phyloP scores from a whole-genome alignment of 2,329 filamentous ascomycete genomes.

The Alternaria viburni region DNA sequence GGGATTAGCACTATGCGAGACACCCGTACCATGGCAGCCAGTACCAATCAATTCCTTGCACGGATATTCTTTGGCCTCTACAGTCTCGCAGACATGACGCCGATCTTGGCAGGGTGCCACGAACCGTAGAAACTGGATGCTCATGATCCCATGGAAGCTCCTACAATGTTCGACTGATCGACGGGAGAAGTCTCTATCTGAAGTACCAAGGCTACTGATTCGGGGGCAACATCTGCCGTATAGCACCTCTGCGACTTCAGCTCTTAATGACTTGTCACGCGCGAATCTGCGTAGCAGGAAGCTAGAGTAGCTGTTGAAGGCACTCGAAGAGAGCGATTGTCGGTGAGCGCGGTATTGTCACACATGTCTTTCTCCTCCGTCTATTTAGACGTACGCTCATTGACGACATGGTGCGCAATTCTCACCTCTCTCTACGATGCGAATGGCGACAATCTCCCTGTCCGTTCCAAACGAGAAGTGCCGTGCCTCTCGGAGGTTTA shows the following conservation, averaged over 20 bases:
- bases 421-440: not conserved
- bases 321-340: not conserved
- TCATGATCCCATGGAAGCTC: not conserved
- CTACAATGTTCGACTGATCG: not conserved
- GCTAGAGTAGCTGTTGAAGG: not conserved
- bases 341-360: not conserved
- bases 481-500: constrained; percentile 7
- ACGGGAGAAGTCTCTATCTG: not conserved
- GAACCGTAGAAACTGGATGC: not conserved
- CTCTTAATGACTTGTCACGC: not conserved
- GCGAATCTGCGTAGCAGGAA: not conserved
- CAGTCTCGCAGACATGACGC: not conserved
- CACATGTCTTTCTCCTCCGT: not conserved
- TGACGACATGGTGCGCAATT: not conserved
- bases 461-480: not conserved
- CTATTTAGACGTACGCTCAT: not conserved
- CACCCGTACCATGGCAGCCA: not conserved
- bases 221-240: not conserved
- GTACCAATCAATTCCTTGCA: not conserved
- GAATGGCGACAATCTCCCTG: not conserved
- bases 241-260: constrained; percentile 3
- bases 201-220: not conserved
- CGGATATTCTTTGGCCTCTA: not conserved
- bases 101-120: not conserved
- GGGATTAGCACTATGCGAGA: not conserved